A percentile compares a stretch with the other conserved stretches of the same genome.
These are phyloP conservation scores for Geotrichum restrictum DNA, from an alignment of 1,139 yeast species.

Conservation along the genomic window DNA sequence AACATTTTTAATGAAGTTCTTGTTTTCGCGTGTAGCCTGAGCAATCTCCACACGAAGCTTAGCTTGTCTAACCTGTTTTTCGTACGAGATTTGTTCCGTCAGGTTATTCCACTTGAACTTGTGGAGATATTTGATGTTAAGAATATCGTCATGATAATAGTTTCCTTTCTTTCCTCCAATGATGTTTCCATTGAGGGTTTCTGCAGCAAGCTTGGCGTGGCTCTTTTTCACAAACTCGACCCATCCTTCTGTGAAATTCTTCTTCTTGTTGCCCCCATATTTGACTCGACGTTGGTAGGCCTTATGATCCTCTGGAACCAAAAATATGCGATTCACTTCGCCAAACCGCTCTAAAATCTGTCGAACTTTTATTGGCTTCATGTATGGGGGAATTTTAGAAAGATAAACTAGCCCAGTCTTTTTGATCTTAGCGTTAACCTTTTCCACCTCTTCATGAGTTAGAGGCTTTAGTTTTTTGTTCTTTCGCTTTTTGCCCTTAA, in stretches of 20 bases:
- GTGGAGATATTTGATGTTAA: constrained; percentile 82
- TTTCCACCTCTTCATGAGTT: constrained; percentile 35
- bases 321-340: constrained; percentile 72
- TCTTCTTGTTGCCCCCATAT: constrained; percentile 91
- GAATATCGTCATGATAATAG: constrained; percentile 90
- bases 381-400: constrained; percentile 89
- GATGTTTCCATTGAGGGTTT: constrained; percentile 78
- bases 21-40: constrained; percentile 83
- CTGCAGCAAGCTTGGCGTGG: constrained; percentile 85
- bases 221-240: constrained; percentile 79
- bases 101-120: constrained; percentile 94
- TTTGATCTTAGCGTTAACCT: constrained; percentile 44
- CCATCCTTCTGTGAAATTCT: constrained; percentile 93
- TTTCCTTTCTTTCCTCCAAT: constrained; percentile 90
- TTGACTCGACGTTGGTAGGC: constrained; percentile 66
- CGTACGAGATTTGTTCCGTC: constrained; percentile 89
- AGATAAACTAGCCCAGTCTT: constrained; percentile 89
- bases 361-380: constrained; percentile 89
- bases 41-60: constrained; percentile 83
- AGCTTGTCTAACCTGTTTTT: constrained; percentile 82
- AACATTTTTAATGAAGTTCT: constrained; percentile 75
- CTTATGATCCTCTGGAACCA: constrained; percentile 78
- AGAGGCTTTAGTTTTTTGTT: constrained; percentile 31
- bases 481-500: constrained; percentile 7
- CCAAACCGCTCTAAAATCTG: constrained; percentile 81